phyloP scores from a whole-genome alignment of 768 basidiomycete species.

The Xerocomellus amylosporus region DNA sequence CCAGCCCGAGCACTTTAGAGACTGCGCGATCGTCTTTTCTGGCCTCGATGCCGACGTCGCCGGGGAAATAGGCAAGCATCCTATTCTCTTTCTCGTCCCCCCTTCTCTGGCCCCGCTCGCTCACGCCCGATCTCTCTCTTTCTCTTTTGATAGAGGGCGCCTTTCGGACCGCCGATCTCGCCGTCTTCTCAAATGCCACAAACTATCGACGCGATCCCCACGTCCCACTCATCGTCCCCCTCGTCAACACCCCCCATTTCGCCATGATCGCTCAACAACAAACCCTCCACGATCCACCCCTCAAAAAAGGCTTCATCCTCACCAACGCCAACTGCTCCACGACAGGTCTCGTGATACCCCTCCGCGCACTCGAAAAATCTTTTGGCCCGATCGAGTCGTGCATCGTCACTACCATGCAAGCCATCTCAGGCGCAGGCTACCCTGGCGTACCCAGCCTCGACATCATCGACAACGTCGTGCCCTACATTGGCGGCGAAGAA shows the following conservation, averaged over 20 bases:
- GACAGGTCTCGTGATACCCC: conserved; percentile 88
- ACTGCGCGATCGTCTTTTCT: conserved; percentile 87
- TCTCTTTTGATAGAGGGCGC: conserved; percentile 51
- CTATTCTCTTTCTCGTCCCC: not conserved
- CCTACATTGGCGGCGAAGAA: conserved; percentile 90
- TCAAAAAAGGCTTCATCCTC: conserved; percentile 88
- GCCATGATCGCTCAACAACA: conserved; percentile 83
- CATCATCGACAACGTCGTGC: conserved; percentile 94
- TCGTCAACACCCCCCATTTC: conserved; percentile 88
- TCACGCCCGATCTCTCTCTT: not conserved
- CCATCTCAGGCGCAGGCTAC: conserved; percentile 97
- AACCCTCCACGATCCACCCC: conserved; percentile 58
- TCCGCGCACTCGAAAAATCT: conserved; percentile 81
- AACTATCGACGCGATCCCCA: conserved; percentile 89
- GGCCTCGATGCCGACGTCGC: conserved; percentile 96
- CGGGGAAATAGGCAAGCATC: conserved; percentile 79
- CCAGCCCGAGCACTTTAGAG: conserved; percentile 68
- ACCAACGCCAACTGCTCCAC: conserved; percentile 99
- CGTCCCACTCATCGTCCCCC: conserved; percentile 94
- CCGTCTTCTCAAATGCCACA: conserved; percentile 97
- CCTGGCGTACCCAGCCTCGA: conserved; percentile 89
- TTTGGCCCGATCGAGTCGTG: conserved; percentile 94
- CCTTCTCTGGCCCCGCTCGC: not conserved
- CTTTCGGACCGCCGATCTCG: conserved; percentile 82
- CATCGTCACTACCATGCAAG: conserved; percentile 95